Percentiles rank a stretch among this genome's conserved stretches.
Evolutionary conservation across 2,329 filamentous ascomycete genomes (phyloP).

Genomic region (Aspergillus persii): DNA sequence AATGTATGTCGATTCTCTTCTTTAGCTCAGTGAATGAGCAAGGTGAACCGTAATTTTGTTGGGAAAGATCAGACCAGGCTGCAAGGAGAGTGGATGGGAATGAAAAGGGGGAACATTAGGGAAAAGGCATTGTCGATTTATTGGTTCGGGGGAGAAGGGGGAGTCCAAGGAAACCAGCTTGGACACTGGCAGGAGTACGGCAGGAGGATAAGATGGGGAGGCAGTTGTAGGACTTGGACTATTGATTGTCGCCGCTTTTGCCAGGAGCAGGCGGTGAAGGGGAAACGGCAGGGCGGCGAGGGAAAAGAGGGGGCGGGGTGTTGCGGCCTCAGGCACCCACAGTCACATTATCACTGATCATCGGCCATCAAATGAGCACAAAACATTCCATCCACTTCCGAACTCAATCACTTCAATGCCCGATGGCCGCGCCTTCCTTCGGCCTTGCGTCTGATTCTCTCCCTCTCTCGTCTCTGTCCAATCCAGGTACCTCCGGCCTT

Average conservation of each 20-base stretch:
- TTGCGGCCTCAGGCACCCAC: constrained; percentile 10
- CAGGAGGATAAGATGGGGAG: background rate
- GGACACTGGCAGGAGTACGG: background rate
- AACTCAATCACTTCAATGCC: background rate
- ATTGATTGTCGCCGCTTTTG: constrained; percentile 9
- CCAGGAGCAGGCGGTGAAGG: background rate
- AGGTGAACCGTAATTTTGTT: too few species aligned
- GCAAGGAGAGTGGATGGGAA: too few species aligned
- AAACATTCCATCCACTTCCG: constrained; percentile 14
- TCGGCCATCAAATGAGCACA: too few species aligned
- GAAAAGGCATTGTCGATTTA: too few species aligned
- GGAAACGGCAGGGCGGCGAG: constrained; percentile 14
- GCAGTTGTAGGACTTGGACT: background rate
- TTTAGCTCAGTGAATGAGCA: too few species aligned
- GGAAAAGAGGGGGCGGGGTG: constrained; percentile 23
- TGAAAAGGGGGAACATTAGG: too few species aligned
- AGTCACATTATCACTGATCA: background rate
- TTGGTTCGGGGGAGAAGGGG: too few species aligned
- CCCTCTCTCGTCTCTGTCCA: background rate
- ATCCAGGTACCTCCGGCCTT: background rate
- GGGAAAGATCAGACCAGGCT: too few species aligned
- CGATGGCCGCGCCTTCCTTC: background rate
- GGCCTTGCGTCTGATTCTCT: background rate
- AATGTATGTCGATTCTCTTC: too few species aligned
- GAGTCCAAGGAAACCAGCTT: too few species aligned